Percentiles rank a stretch among this genome's conserved stretches.
Conservation (phyloP, 148 eudicot genomes). For the Hydrangea macrophylla region DNA sequence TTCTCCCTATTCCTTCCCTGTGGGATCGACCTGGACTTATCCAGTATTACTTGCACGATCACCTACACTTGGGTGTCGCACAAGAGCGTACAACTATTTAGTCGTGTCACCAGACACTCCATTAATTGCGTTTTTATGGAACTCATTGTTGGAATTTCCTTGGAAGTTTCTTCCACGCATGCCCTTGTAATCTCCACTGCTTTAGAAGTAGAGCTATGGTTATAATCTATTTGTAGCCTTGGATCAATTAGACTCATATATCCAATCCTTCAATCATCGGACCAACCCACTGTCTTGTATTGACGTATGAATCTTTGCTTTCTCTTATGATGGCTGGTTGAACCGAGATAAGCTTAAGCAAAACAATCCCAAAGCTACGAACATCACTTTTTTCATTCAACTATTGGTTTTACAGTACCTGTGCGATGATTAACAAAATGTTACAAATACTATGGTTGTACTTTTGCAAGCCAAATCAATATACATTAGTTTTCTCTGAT, state of each 20-base stretch:
- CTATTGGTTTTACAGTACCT: too few relatives aligned
- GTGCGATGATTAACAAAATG: too few relatives aligned
- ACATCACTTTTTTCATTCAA: too few relatives aligned
- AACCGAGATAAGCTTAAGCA: conserved; percentile 26
- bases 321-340: conserved; percentile 11
- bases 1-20: too few relatives aligned
- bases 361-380: conserved; percentile 22
- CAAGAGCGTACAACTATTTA: too few relatives aligned
- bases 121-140: conserved; percentile 20
- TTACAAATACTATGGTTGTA: too few relatives aligned
- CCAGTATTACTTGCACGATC: too few relatives aligned
- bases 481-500: conserved; percentile 23
- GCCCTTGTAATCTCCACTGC: conserved; percentile 17
- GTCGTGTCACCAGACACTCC: conserved; percentile 23
- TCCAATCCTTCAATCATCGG: conserved; percentile 20
- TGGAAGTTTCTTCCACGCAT: conserved; percentile 13
- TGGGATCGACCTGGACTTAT: too few relatives aligned
- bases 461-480: too few relatives aligned
- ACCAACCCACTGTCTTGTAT: conserved; percentile 12
- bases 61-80: too few relatives aligned
- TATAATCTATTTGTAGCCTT: conserved; percentile 11
- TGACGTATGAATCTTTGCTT: conserved; percentile 2
- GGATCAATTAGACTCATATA: conserved; percentile 12
- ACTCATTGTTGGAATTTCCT: conserved; percentile 23
- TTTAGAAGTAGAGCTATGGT: conserved; percentile 22